Conservation (phyloP, 441 rosid genomes). For the Brassica balearica region DNA sequence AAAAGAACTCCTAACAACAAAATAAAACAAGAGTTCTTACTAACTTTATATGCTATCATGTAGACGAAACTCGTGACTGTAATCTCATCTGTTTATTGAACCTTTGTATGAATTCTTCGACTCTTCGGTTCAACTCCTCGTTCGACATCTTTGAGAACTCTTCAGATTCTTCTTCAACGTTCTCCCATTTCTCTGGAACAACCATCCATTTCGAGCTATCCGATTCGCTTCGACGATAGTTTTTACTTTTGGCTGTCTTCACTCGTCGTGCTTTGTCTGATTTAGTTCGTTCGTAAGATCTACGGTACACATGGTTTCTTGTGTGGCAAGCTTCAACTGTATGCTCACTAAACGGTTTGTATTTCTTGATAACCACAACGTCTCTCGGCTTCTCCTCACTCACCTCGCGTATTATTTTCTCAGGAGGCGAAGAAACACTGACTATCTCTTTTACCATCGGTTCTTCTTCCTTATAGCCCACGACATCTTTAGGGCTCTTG, state of each 20-base stretch:
- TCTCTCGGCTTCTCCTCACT: slow-evolving; percentile 29
- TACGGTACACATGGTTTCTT: slow-evolving; percentile 22
- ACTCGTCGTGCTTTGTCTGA: slow-evolving; percentile 8
- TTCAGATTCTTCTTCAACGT: slow-evolving; percentile 44
- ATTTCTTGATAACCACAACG: slow-evolving; percentile 14
- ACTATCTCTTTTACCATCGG: slow-evolving; percentile 16
- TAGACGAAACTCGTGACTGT: slow-evolving; percentile 36
- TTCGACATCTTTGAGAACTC: slow-evolving; percentile 65
- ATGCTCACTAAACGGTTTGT: slow-evolving; percentile 10
- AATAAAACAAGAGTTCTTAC: background rate
- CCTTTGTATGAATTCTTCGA: slow-evolving; percentile 65
- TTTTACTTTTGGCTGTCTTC: background rate
- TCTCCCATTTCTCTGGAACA: slow-evolving; percentile 32
- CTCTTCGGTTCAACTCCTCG: slow-evolving; percentile 67
- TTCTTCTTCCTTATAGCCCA: background rate
- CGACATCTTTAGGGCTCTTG: background rate
- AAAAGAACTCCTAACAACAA: background rate
- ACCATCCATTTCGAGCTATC: slow-evolving; percentile 42
- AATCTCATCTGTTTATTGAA: slow-evolving; percentile 58
- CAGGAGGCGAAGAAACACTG: slow-evolving; percentile 16
- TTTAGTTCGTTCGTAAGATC: slow-evolving; percentile 17
- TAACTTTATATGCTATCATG: slow-evolving; percentile 22
- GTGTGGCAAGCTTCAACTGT: background rate
- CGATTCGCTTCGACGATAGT: slow-evolving; percentile 40
- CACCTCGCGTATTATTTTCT: slow-evolving; percentile 15